Evolutionary conservation across 768 basidiomycete species (phyloP).

Genomic region (Tylopilus sp.): DNA sequence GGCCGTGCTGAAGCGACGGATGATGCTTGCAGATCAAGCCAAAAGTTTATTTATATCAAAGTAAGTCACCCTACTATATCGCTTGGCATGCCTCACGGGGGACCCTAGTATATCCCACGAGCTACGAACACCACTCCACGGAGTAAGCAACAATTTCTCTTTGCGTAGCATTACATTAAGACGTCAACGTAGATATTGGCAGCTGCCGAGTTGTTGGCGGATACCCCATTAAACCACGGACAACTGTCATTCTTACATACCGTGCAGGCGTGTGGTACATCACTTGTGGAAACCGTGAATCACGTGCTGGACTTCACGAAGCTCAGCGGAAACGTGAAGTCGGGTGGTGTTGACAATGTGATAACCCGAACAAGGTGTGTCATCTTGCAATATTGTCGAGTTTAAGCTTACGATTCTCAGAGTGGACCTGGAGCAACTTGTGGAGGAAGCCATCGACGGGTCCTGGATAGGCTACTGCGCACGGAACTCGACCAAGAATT

Average conservation of each 20-base stretch:
- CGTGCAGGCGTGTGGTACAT: conserved; percentile 93
- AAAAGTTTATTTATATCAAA: conserved; percentile 92
- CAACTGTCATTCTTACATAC: conserved; percentile 89
- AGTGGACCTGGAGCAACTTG: conserved; percentile 75
- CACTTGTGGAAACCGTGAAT: conserved; percentile 93
- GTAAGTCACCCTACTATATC: conserved; percentile 37
- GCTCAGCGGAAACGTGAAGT: conserved; percentile 79
- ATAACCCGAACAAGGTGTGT: conserved; percentile 65
- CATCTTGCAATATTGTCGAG: not conserved
- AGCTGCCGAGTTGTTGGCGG: conserved; percentile 85
- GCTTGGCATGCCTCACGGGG: conserved; percentile 4
- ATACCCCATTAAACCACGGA: conserved; percentile 75
- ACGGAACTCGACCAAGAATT: conserved; percentile 63
- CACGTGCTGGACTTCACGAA: conserved; percentile 97
- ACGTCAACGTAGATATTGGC: conserved; percentile 63
- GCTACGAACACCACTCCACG: conserved; percentile 87
- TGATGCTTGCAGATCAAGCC: conserved; percentile 93
- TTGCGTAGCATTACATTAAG: not conserved
- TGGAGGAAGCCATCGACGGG: conserved; percentile 89
- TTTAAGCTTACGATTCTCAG: conserved; percentile 23
- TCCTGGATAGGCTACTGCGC: conserved; percentile 93
- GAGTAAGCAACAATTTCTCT: conserved; percentile 43
- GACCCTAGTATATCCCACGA: conserved; percentile 81
- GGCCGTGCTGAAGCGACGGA: conserved; percentile 86
- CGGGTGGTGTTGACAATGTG: conserved; percentile 73